phyloP scores from a whole-genome alignment of 768 basidiomycete genomes.

The Phaeotremella skinneri region DNA sequence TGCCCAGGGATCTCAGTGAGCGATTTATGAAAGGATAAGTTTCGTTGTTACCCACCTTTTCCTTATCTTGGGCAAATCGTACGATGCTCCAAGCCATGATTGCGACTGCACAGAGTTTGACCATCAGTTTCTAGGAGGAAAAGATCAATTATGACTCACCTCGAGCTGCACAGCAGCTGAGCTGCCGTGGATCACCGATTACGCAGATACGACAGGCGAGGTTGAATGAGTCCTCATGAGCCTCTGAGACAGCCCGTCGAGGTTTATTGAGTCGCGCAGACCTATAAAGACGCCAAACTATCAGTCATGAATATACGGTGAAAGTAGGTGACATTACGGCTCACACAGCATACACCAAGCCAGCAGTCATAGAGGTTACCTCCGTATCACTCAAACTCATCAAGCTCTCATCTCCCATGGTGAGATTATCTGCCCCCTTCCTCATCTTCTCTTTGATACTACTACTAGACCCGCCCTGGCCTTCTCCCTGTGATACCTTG shows the following conservation, averaged over 20 bases:
- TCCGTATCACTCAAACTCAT: constrained; percentile 9
- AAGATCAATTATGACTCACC: constrained; percentile 13
- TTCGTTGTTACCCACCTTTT: constrained; percentile 15
- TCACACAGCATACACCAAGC: constrained; percentile 36
- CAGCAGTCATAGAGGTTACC: constrained; percentile 23
- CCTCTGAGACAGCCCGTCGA: not conserved
- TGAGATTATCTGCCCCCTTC: constrained; percentile 22
- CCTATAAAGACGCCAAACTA: constrained; percentile 8
- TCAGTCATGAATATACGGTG: not conserved
- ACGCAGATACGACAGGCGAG: constrained; percentile 21
- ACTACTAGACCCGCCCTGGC: not conserved
- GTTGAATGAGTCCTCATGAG: constrained; percentile 15
- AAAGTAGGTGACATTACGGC: no score
- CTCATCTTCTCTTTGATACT: constrained; percentile 19
- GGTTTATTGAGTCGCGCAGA: constrained; percentile 18
- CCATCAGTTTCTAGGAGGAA: not conserved
- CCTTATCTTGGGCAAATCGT: constrained; percentile 23
- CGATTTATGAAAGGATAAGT: not conserved
- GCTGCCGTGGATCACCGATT: constrained; percentile 20
- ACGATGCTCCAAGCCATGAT: constrained; percentile 26
- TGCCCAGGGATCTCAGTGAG: constrained; percentile 6
- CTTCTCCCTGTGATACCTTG: constrained; percentile 10
- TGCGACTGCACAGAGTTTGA: constrained; percentile 8
- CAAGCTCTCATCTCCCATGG: constrained; percentile 15
- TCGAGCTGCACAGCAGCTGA: constrained; percentile 21